Conservation (phyloP, 352 stramenopile genomes). For the Phytophthora hibernalis region DNA sequence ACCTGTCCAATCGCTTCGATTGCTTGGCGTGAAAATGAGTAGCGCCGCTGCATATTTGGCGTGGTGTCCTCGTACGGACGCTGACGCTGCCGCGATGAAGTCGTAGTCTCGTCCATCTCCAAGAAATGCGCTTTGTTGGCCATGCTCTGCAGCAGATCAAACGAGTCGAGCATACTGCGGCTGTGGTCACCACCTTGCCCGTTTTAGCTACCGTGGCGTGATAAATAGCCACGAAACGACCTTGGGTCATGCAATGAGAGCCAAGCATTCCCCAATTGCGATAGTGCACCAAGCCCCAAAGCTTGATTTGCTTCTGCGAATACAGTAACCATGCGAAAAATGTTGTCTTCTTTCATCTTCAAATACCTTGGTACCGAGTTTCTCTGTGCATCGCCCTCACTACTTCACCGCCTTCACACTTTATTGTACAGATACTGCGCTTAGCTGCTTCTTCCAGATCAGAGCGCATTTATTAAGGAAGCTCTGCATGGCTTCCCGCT, state of each 20-base stretch:
- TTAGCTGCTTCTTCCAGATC: constrained; percentile 47
- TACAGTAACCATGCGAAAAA: constrained; percentile 11
- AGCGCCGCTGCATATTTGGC: constrained; percentile 35
- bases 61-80: constrained; percentile 23
- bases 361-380: constrained; percentile 10
- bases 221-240: constrained; percentile 44
- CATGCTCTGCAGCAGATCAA: not conserved
- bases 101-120: constrained; percentile 12
- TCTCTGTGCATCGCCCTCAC: constrained; percentile 4
- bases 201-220: constrained; percentile 5
- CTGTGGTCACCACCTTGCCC: not conserved
- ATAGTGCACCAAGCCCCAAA: constrained; percentile 6
- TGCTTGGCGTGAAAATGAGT: constrained; percentile 37
- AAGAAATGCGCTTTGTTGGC: constrained; percentile 5
- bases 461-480: constrained; percentile 42
- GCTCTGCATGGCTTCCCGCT: constrained; percentile 36
- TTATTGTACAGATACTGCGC: constrained; percentile 39
- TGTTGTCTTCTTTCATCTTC: constrained; percentile 14
- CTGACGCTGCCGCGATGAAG: constrained; percentile 25
- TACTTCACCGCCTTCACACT: not conserved
- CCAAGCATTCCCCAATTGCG: constrained; percentile 13
- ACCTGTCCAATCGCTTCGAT: constrained; percentile 40
- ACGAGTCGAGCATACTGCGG: not conserved
- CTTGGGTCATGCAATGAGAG: not conserved
- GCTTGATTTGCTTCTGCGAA: constrained; percentile 6